These are phyloP conservation scores for Trichoderma atroviride DNA, from an alignment of 2,329 filamentous ascomycete genomes.

Conservation along the genomic window DNA sequence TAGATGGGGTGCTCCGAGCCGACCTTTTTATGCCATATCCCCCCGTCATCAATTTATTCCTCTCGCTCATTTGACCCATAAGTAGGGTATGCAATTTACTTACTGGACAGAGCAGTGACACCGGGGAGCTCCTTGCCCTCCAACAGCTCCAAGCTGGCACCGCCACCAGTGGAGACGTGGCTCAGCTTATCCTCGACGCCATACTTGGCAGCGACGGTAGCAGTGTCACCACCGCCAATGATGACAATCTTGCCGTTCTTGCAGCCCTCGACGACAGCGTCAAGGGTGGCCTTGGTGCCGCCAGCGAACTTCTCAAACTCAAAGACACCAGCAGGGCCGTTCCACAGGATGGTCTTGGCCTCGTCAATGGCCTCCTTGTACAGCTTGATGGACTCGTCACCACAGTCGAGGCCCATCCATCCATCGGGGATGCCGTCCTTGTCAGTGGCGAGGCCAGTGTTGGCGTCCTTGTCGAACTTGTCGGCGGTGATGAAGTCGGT, in stretches of 20 bases:
- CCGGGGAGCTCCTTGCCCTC: conserved; percentile 98
- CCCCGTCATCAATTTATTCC: conserved; percentile 38
- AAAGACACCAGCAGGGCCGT: conserved; percentile 95
- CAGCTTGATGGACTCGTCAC: conserved; percentile 82
- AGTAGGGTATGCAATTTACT: conserved; percentile 47
- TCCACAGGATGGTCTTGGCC: conserved; percentile 97
- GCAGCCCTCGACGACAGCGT: conserved; percentile 81
- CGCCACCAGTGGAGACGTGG: conserved; percentile 96
- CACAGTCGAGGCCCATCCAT: conserved; percentile 97
- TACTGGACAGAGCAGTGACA: conserved; percentile 85
- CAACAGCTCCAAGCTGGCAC: conserved; percentile 91
- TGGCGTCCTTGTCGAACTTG: conserved; percentile 87
- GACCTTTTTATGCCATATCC: conserved; percentile 36
- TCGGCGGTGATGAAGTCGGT: conserved; percentile 95
- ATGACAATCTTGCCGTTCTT: conserved; percentile 86
- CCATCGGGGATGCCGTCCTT: conserved; percentile 89
- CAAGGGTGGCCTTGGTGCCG: conserved; percentile 89
- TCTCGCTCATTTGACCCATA: conserved; percentile 22
- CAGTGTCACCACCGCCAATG: conserved; percentile 97
- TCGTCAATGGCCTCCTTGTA: conserved; percentile 86
- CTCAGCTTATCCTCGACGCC: conserved; percentile 94
- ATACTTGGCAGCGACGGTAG: conserved; percentile 97
- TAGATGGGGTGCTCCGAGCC: conserved; percentile 41
- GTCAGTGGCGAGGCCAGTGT: conserved; percentile 80
- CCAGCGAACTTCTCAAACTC: conserved; percentile 93